Conservation (phyloP, 805 yeast species). For the Limtongia smithiae region DNA sequence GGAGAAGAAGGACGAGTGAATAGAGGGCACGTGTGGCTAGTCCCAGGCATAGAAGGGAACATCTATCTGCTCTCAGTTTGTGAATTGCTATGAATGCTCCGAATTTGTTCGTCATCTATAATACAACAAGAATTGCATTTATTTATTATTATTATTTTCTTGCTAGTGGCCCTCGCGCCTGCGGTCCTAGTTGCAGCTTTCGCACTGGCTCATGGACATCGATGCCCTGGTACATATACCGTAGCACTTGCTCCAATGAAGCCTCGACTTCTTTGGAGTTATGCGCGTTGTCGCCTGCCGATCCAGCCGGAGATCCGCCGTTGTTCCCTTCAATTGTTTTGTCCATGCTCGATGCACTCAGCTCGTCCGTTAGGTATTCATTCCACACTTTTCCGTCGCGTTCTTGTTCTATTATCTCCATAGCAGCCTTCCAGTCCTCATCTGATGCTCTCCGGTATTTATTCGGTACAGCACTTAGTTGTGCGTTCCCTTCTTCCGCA, state of each 20-base stretch:
- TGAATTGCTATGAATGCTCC: too few species aligned
- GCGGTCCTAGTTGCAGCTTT: not conserved
- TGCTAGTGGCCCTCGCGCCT: not conserved
- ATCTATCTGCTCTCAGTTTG: too few species aligned
- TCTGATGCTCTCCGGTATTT: not conserved
- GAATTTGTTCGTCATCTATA: slow-evolving; percentile 31
- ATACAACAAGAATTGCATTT: not conserved
- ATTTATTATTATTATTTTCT: not conserved
- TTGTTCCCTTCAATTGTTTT: too few species aligned
- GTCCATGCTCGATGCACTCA: too few species aligned
- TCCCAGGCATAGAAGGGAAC: too few species aligned
- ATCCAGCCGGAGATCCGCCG: too few species aligned
- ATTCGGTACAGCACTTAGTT: not conserved
- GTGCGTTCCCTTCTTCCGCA: slow-evolving; percentile 36
- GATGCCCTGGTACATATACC: slow-evolving; percentile 26
- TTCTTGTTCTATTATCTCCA: not conserved
- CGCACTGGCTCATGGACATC: slow-evolving; percentile 27
- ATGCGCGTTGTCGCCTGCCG: not conserved
- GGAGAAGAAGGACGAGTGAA: slow-evolving; percentile 17
- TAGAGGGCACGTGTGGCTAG: too few species aligned
- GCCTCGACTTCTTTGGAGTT: slow-evolving; percentile 7
- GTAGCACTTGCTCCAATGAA: slow-evolving; percentile 19
- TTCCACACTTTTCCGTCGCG: too few species aligned
- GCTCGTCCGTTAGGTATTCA: too few species aligned
- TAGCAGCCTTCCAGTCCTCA: not conserved